Percentiles rank a stretch among this genome's conserved stretches.
phyloP scores from a whole-genome alignment of 768 basidiomycete species.

The Boletus tomentosulus region DNA sequence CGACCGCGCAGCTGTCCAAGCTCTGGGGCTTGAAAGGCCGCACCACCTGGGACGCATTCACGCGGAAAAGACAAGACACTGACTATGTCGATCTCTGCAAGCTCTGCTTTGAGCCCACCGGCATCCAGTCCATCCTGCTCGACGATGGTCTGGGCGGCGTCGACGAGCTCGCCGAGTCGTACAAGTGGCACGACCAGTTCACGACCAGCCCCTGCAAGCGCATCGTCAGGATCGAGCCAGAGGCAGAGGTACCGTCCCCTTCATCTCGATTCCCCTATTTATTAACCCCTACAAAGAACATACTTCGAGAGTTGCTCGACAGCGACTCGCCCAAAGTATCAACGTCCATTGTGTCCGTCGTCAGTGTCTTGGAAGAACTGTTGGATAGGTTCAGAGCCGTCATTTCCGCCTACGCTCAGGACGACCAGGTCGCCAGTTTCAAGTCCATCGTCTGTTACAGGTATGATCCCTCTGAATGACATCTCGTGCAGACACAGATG shows the following conservation, averaged over 20 bases:
- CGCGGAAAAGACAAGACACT: constrained; percentile 38
- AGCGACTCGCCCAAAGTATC: constrained; percentile 4
- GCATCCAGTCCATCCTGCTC: constrained; percentile 66
- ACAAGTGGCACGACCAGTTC: constrained; percentile 61
- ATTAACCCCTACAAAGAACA: constrained; percentile 7
- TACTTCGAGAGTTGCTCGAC: constrained; percentile 22
- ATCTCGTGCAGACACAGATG: neutral
- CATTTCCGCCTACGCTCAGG: constrained; percentile 37
- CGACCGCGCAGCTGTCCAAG: constrained; percentile 49
- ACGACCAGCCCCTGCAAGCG: constrained; percentile 50
- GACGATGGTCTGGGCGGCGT: constrained; percentile 66
- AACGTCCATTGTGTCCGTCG: constrained; percentile 10
- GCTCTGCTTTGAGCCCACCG: constrained; percentile 47
- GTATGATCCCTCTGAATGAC: constrained; percentile 3
- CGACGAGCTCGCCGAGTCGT: constrained; percentile 44
- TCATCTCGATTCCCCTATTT: neutral
- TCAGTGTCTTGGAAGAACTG: constrained; percentile 28
- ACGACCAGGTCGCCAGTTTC: constrained; percentile 58
- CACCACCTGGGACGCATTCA: constrained; percentile 58
- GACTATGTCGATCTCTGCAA: constrained; percentile 58
- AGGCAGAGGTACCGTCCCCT: constrained; percentile 56
- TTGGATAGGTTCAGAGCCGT: constrained; percentile 30
- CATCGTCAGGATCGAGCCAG: constrained; percentile 63
- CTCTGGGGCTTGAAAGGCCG: constrained; percentile 41
- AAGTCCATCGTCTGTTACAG: constrained; percentile 75